Evolutionary conservation across 2,329 filamentous ascomycete genomes (phyloP).

Genomic region (Penicillium sp.): DNA sequence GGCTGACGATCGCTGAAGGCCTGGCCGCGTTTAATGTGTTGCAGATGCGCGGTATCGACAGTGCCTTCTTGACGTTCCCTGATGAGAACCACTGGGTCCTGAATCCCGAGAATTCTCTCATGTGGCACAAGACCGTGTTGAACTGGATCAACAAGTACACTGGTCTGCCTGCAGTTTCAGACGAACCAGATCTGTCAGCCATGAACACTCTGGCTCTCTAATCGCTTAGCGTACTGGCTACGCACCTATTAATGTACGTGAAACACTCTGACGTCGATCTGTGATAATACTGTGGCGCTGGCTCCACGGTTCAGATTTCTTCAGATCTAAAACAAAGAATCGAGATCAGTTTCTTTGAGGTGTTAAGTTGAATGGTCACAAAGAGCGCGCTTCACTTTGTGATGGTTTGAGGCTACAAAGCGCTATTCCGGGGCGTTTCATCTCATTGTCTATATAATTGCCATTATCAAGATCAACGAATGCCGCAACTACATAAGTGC

Average conservation of each 20-base stretch:
- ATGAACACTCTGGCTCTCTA: conserved; percentile 23
- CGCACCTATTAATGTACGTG: neutral
- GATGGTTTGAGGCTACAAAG: neutral
- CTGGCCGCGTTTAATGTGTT: conserved; percentile 83
- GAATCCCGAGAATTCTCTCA: conserved; percentile 84
- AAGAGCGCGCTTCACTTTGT: neutral
- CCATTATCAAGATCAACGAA: conserved; percentile 7
- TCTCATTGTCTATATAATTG: conserved; percentile 15
- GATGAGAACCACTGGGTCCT: conserved; percentile 83
- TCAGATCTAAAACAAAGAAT: conserved; percentile 12
- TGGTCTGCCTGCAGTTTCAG: conserved; percentile 50
- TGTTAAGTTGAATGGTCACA: neutral
- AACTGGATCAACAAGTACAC: conserved; percentile 68
- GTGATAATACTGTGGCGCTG: neutral
- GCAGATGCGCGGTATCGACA: conserved; percentile 72
- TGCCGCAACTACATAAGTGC: conserved; percentile 10
- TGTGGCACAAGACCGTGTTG: conserved; percentile 87
- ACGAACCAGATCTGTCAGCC: conserved; percentile 24
- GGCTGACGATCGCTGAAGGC: conserved; percentile 81
- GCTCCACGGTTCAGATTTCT: neutral
- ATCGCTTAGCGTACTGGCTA: neutral
- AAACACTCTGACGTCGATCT: neutral
- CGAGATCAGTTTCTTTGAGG: neutral
- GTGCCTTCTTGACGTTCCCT: conserved; percentile 76
- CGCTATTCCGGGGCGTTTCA: conserved; percentile 13